Evolutionary conservation across 352 stramenopile species (phyloP).

Genomic region (Phytophthora megakarya): DNA sequence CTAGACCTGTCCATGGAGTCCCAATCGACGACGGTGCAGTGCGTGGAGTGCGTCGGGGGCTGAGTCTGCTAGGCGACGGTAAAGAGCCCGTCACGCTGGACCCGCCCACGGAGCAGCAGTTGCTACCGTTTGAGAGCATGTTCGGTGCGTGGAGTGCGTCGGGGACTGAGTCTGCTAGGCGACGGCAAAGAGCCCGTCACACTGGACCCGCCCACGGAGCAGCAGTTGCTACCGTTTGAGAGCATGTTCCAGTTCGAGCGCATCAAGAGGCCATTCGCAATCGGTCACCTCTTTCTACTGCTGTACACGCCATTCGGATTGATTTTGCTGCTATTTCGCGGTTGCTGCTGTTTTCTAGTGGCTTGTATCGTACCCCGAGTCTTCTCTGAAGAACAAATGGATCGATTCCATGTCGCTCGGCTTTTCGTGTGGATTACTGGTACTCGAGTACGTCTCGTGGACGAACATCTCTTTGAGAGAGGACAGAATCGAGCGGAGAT

Average conservation of each 20-base stretch:
- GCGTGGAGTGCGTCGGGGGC: slow-evolving; percentile 30
- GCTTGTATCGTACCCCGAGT: slow-evolving; percentile 51
- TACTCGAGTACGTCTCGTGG: slow-evolving; percentile 48
- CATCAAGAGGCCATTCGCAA: slow-evolving; percentile 51
- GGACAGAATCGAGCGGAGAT: slow-evolving; percentile 37
- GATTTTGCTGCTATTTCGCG: slow-evolving; percentile 49
- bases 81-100: slow-evolving; percentile 32
- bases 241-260: slow-evolving; percentile 78
- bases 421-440: slow-evolving; percentile 51
- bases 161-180: slow-evolving; percentile 38
- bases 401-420: slow-evolving; percentile 43
- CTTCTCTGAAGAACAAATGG: slow-evolving; percentile 54
- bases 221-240: slow-evolving; percentile 45
- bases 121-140: slow-evolving; percentile 56
- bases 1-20: slow-evolving; percentile 46
- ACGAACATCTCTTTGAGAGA: slow-evolving; percentile 45
- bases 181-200: slow-evolving; percentile 29
- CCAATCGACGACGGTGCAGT: too few species aligned
- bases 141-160: slow-evolving; percentile 29
- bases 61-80: slow-evolving; percentile 40
- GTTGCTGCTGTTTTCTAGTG: slow-evolving; percentile 42
- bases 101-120: slow-evolving; percentile 36
- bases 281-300: slow-evolving; percentile 52
- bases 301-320: slow-evolving; percentile 66
- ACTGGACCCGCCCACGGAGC: slow-evolving; percentile 37